A percentile compares a stretch with the other conserved stretches of the same genome.
Conservation (phyloP, 306 rosid genomes). For the Potentilla sterilis region DNA sequence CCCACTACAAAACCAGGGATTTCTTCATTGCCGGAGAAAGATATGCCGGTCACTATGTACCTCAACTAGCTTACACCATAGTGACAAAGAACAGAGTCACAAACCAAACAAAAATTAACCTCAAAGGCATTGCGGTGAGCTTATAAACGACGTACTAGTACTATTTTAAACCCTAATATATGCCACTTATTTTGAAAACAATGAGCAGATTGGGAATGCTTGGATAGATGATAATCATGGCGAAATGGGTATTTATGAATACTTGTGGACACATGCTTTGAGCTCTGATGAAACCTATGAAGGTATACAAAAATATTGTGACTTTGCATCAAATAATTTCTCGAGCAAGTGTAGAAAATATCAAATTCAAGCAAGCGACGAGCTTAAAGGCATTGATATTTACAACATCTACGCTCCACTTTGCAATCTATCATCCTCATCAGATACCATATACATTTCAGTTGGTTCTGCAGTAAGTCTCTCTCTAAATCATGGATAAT, state of each 20-base stretch:
- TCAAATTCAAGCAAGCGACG: constrained; percentile 4
- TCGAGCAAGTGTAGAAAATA: constrained; percentile 11
- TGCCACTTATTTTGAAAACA: background rate
- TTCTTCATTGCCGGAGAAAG: constrained; percentile 62
- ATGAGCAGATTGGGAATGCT: constrained; percentile 43
- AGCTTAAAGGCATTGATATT: constrained; percentile 31
- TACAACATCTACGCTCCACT: constrained; percentile 49
- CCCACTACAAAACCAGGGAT: constrained; percentile 50
- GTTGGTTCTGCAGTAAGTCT: constrained; percentile 38
- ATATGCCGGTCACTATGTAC: constrained; percentile 68
- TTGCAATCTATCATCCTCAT: constrained; percentile 18
- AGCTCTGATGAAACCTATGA: constrained; percentile 47
- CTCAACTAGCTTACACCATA: constrained; percentile 55
- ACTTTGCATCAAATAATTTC: background rate
- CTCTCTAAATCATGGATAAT: background rate
- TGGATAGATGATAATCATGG: constrained; percentile 56
- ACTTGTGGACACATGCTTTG: constrained; percentile 49
- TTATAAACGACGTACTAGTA: background rate
- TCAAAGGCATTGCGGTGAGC: constrained; percentile 65
- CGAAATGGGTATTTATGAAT: constrained; percentile 42
- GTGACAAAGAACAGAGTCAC: constrained; percentile 33
- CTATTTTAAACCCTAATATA: background rate
- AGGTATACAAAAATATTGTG: constrained; percentile 39
- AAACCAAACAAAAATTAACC: constrained; percentile 39
- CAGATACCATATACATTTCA: background rate